Evolutionary conservation across 2,329 filamentous ascomycete genomes (phyloP).

Genomic region (Fusarium camptoceras): DNA sequence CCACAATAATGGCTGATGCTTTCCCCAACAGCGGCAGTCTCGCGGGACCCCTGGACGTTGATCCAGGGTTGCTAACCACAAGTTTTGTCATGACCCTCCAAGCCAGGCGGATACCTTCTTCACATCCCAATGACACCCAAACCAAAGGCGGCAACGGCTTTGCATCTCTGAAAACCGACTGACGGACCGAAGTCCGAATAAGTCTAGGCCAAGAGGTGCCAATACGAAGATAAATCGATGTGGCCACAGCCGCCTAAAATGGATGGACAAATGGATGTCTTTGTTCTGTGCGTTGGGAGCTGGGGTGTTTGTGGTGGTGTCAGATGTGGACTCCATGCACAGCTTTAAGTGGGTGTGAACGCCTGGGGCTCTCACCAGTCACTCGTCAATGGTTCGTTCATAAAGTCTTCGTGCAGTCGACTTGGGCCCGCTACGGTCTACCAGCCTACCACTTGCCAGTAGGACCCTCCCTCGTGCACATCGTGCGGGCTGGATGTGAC

Average conservation of each 20-base stretch:
- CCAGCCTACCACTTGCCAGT: conserved; percentile 33
- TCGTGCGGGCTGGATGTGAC: conserved; percentile 39
- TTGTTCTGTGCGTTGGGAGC: conserved; percentile 35
- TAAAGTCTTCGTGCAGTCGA: conserved; percentile 31
- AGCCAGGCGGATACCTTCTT: not conserved
- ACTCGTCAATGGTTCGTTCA: conserved; percentile 38
- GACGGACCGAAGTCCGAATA: conserved; percentile 30
- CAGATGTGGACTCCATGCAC: conserved; percentile 37
- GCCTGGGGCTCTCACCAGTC: conserved; percentile 33
- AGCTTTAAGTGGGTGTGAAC: conserved; percentile 37
- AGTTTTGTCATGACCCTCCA: conserved; percentile 2
- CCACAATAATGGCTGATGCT: conserved; percentile 5
- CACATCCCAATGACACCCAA: conserved; percentile 19
- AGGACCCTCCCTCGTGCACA: conserved; percentile 40
- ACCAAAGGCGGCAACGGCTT: conserved; percentile 22
- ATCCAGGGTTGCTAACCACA: conserved; percentile 27
- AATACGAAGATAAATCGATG: conserved; percentile 29
- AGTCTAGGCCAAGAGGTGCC: conserved; percentile 26
- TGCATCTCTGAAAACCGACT: conserved; percentile 20
- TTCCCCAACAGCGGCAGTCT: conserved; percentile 33
- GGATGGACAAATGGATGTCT: conserved; percentile 40
- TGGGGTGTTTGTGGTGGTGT: conserved; percentile 44
- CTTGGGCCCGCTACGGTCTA: conserved; percentile 38
- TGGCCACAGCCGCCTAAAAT: conserved; percentile 23
- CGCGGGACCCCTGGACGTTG: conserved; percentile 26